Base-by-base conservation (phyloP, 768 basidiomycete species). In the Trichaptum fuscoviolaceum region DNA sequence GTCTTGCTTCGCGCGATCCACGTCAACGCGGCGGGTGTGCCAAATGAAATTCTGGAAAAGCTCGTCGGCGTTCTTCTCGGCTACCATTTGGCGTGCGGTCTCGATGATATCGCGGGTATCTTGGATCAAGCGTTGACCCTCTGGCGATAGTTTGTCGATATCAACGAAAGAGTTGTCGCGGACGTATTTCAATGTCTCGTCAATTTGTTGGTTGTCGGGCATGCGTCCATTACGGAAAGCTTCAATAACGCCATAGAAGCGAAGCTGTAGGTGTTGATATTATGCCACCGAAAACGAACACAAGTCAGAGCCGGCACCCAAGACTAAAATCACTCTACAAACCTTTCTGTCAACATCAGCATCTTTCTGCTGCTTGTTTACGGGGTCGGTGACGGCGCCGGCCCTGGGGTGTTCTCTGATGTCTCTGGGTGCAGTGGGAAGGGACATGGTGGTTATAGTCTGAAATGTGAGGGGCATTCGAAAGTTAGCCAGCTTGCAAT, bases 21-120 rank as follows among this genome's bases (percentile, higher is more conserved):
- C 71, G 64, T 83, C 74, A 23, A 88, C 78, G 42, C 84, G 84
- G 35, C 84, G 79, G 1, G 92, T 93, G 67, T 88, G 85, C 90
- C 90, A 95, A 57, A 96, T 77, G 70, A 96, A 96, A 71, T 92
- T 89, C 77, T 98, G 96, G 75, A 97, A 83, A 57, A 98, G 83
- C 78, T 98, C 95, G 70, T 96, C 95, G 25, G 81, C 78, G 70
- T 97, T 97, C 85, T 96, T 97, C 71, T 90, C 83, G 62, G 80
- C 72, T n/a, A 96, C 87, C 66, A 95, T 87, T 57, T 84, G 70
- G 15, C 88, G 83, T 0, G 85, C 81, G 5, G 93, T 95, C 69
- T 86, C 84, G 71, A 96, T 82, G 73, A 97, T 92, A 62, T 93
- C 87, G 58, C 86, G 84, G n/a, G 83, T 75, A 73, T 97, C 95